These are phyloP conservation scores for Aegilops longissima DNA, from an alignment of 176 grass and related monocot genomes.

Conservation along the genomic window DNA sequence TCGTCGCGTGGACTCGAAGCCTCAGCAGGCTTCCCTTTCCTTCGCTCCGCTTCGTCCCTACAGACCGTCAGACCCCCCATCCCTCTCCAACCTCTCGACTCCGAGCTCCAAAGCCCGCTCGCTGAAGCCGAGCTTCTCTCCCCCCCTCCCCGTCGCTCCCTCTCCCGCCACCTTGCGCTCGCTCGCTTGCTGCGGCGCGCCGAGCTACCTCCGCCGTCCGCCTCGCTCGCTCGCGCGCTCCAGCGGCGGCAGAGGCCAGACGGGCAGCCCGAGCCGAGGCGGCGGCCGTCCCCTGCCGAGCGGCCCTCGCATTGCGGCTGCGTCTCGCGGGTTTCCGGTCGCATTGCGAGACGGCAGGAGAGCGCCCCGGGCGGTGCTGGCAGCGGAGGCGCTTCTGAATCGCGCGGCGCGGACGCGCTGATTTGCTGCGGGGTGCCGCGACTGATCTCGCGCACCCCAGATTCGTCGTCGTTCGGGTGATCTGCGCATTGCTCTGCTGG, in stretches of 20 bases:
- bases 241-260: not conserved
- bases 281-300: not conserved
- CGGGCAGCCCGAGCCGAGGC: not conserved
- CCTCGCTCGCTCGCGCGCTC: not conserved
- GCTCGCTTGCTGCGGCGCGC: not conserved
- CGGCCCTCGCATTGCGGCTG: slow-evolving; percentile 2
- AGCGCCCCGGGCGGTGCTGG: not conserved
- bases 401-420: not conserved
- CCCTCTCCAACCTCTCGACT: not conserved
- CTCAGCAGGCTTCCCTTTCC: not conserved
- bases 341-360: not conserved
- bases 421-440: not conserved
- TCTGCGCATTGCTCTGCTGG: slow-evolving; percentile 2
- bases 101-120: not conserved
- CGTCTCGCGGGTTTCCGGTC: not conserved
- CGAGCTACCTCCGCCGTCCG: not conserved
- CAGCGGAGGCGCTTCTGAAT: not conserved
- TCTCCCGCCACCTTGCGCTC: not conserved
- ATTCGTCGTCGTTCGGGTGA: slow-evolving; percentile 26
- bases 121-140: not conserved
- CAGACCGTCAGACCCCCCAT: not conserved
- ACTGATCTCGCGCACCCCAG: not conserved
- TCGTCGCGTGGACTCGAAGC: slow-evolving; percentile 49
- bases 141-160: not conserved
- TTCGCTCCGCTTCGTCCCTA: not conserved